A percentile compares a stretch with the other conserved stretches of the same genome.
These are phyloP conservation scores for Globisporangium viniferum DNA, from an alignment of 352 stramenopile species.

Conservation along the genomic window DNA sequence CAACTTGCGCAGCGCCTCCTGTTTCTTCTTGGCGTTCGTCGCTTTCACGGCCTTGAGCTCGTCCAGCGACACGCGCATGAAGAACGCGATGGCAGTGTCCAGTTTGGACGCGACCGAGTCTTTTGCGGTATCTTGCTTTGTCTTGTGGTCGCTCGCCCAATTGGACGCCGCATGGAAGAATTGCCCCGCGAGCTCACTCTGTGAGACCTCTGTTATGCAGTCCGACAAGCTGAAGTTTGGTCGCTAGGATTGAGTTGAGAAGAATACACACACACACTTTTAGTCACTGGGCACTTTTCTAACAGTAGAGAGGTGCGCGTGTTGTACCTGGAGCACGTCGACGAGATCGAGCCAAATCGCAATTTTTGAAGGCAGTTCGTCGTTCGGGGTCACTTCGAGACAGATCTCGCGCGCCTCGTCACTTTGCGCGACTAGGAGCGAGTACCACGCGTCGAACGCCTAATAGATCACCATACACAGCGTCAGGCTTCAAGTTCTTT, in stretches of 20 bases:
- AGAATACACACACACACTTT: too few species aligned
- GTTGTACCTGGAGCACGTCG: constrained; percentile 67
- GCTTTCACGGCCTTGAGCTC: constrained; percentile 34
- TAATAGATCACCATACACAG: constrained; percentile 16
- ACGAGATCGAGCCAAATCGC: constrained; percentile 74
- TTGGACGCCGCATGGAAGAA: constrained; percentile 41
- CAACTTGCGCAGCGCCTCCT: constrained; percentile 32
- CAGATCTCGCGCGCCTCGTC: constrained; percentile 30
- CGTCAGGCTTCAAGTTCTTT: not conserved
- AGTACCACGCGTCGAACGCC: constrained; percentile 78
- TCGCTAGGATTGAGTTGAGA: constrained; percentile 22
- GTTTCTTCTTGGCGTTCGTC: constrained; percentile 33
- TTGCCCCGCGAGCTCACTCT: constrained; percentile 38
- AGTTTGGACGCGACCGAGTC: constrained; percentile 25
- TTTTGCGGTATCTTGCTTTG: constrained; percentile 9
- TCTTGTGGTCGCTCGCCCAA: not conserved
- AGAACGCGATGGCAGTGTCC: constrained; percentile 58
- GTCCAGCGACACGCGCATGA: constrained; percentile 67
- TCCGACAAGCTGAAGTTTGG: constrained; percentile 58
- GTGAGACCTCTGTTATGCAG: constrained; percentile 27
- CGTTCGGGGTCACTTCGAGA: constrained; percentile 49
- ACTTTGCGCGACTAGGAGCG: constrained; percentile 40
- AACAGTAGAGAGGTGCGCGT: too few species aligned
- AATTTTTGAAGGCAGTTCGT: constrained; percentile 54
- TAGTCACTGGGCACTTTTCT: too few species aligned